A percentile compares a stretch with the other conserved stretches of the same genome.
Evolutionary conservation across 768 basidiomycete genomes (phyloP).

Genomic region (Leucocoprinus sp.): DNA sequence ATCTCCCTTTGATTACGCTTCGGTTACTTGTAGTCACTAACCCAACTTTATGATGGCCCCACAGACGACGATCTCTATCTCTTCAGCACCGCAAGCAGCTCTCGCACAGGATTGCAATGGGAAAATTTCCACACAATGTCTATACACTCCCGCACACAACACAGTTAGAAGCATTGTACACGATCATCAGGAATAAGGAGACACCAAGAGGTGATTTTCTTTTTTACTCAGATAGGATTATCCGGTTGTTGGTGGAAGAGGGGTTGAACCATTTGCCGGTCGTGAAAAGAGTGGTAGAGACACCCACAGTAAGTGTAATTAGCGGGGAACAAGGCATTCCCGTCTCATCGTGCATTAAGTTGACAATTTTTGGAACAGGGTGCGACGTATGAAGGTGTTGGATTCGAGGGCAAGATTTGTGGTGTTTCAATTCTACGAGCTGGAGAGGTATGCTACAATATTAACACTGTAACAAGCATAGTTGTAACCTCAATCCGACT

Average conservation of each 20-base stretch:
- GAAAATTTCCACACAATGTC: constrained; percentile 70
- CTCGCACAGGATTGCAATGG: constrained; percentile 29
- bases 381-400: constrained; percentile 79
- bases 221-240: constrained; percentile 92
- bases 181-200: constrained; percentile 85
- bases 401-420: constrained; percentile 94
- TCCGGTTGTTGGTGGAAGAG: constrained; percentile 72
- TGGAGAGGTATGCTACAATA: constrained; percentile 57
- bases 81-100: constrained; percentile 11
- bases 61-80: constrained; percentile 1
- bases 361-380: constrained; percentile 41
- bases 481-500: too few relatives aligned
- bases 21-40: too few relatives aligned
- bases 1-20: too few relatives aligned
- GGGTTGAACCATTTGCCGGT: constrained; percentile 83
- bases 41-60: background rate
- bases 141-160: constrained; percentile 83
- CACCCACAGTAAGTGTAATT: constrained; percentile 59
- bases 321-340: background rate
- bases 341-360: background rate
- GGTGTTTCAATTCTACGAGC: constrained; percentile 93
- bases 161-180: constrained; percentile 92
- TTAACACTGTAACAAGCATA: background rate
- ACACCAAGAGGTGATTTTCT: constrained; percentile 92
- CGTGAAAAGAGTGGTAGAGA: constrained; percentile 66